Evolutionary conservation across 176 grass and related monocot genomes (phyloP), one percentile per base, ranked within the genome.

Genomic region (Pontederia crassipes): DNA sequence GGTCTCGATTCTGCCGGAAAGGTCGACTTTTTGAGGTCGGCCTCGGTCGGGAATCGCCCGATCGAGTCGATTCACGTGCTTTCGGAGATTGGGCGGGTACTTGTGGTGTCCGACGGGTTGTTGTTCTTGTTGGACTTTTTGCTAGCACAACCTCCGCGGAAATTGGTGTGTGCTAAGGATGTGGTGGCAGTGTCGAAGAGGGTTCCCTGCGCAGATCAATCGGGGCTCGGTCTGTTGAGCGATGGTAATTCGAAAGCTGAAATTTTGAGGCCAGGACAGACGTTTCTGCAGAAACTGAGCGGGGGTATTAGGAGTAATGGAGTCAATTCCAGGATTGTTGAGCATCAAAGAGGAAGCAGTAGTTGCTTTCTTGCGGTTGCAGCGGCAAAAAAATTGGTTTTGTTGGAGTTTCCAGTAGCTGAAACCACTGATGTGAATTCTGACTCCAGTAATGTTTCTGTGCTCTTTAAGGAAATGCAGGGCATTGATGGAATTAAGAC

Each of bases 1-100:
- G 51, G 73, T 17, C 11, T 75, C 10, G 75, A 64, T 48, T 57
- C 67, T 10, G 64, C 80, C 12, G 35, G 17, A 17, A 53, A 10
- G 10, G 66, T 56, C 0, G 80, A 78, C 48, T 87, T 90, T 80
- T 58, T 84, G 66, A 77, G 79, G 69, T 68, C 89, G n/a, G 73
- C 77, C 52, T 84, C 78, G 40, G 73, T 49, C 27, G 58, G 67
- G 47, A 77, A 62, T 63, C 76, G 86, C 48, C 40, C 76, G 54
- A 62, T 96, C 69, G 78, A 82, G 40, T 75, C 82, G 5, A 83
- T 96, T 72, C 14, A 81, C 54, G 79, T 87, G 40, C 86, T 95
- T 69, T 64, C 82, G 10, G 70, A 82, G 71, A 84, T 95, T 32
- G 63, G 75, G 14, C 76, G 74, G 67, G 54, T 95, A 35, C 78